Evolutionary conservation across 306 rosid genomes (phyloP).

Genomic region (Myrica gale): DNA sequence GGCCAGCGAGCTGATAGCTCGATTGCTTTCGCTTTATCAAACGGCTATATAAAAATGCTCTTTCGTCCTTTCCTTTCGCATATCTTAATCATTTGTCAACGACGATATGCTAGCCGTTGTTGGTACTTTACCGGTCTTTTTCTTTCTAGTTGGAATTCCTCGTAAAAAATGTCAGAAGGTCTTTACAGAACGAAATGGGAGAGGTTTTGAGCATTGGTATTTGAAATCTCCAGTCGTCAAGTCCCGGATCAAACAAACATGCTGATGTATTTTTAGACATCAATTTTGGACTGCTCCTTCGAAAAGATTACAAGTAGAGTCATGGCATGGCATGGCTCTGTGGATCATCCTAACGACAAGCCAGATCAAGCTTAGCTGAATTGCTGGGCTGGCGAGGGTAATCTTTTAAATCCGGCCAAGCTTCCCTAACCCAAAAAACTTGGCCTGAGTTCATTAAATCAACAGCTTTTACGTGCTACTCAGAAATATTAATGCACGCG

Average conservation of each 20-base stretch:
- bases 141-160: constrained; percentile 6
- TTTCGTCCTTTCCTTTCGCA: not conserved
- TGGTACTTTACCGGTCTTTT: not conserved
- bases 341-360: not conserved
- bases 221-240: too few species aligned
- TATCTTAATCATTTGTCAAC: not conserved
- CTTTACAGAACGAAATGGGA: not conserved
- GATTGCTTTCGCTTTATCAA: constrained; percentile 27
- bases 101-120: not conserved
- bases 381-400: not conserved
- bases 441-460: not conserved
- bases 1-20: too few species aligned
- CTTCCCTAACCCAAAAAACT: not conserved
- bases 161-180: not conserved
- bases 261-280: too few species aligned
- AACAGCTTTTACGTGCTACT: not conserved
- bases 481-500: not conserved
- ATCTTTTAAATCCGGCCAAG: not conserved
- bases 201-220: not conserved
- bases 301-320: too few species aligned
- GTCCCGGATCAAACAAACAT: too few species aligned
- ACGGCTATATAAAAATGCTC: constrained; percentile 33
- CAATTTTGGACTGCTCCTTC: too few species aligned
- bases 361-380: not conserved
- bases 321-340: too few species aligned